These are phyloP conservation scores for Daldinia concentrica DNA, from an alignment of 495 filamentous ascomycete genomes.

Conservation along the genomic window DNA sequence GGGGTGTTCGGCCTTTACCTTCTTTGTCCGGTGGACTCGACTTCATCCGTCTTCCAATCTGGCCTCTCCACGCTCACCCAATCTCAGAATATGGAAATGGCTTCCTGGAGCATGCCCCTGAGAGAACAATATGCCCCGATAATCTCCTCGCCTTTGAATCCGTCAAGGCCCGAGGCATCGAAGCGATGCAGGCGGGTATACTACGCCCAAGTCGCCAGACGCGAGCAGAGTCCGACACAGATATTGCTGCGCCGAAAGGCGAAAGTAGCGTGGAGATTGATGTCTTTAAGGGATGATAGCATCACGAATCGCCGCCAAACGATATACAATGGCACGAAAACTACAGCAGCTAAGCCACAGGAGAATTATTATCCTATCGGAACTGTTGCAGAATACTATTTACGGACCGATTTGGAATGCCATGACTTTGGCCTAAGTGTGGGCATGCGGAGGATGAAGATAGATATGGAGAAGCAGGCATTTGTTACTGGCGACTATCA, in stretches of 20 bases:
- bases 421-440: background rate
- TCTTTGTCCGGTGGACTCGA: background rate
- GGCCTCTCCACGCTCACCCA: background rate
- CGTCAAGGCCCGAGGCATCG: constrained; percentile 18
- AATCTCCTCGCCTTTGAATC: constrained; percentile 34
- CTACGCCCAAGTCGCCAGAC: constrained; percentile 5
- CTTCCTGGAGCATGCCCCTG: constrained; percentile 16
- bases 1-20: background rate
- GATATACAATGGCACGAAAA: background rate
- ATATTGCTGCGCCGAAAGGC: constrained; percentile 49
- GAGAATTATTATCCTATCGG: background rate
- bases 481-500: constrained; percentile 6
- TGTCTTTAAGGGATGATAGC: constrained; percentile 12
- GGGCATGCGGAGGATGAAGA: background rate
- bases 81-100: constrained; percentile 15
- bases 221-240: constrained; percentile 44
- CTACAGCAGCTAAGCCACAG: background rate
- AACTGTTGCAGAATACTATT: background rate
- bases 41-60: background rate
- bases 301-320: background rate
- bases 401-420: background rate
- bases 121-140: constrained; percentile 24
- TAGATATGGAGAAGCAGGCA: constrained; percentile 38
- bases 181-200: constrained; percentile 12
- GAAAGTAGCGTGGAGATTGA: constrained; percentile 40